A percentile compares a stretch with the other conserved stretches of the same genome.
Conservation (phyloP, 805 yeast species). For the Kockiozyma suomiensis region DNA sequence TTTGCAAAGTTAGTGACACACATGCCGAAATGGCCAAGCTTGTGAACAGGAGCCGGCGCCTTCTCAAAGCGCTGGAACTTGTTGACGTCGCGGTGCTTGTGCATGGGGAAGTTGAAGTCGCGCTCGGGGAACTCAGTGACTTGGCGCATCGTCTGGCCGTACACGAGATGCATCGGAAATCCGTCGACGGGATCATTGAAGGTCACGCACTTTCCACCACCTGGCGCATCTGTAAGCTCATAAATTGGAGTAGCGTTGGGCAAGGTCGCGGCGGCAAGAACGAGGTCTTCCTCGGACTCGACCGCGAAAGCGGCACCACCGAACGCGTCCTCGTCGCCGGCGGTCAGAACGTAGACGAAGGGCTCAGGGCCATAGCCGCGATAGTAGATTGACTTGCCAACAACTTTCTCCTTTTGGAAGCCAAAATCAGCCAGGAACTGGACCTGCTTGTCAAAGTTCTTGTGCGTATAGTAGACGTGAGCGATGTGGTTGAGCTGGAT, state of each 20-base stretch:
- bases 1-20: constrained; percentile 4
- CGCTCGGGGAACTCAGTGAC: constrained; percentile 3
- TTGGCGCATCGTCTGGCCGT: background rate
- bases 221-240: background rate
- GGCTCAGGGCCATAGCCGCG: constrained; percentile 6
- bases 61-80: constrained; percentile 2
- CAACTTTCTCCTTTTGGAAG: background rate
- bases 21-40: constrained; percentile 2
- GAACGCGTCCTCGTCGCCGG: background rate
- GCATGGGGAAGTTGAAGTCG: background rate
- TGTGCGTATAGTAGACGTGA: constrained; percentile 1
- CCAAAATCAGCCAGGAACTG: constrained; percentile 4
- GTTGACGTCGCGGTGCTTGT: constrained; percentile 5
- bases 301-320: constrained; percentile 2
- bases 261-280: background rate
- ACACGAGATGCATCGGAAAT: background rate
- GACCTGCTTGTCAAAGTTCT: background rate
- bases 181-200: constrained; percentile 1
- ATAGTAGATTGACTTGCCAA: background rate
- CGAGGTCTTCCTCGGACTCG: background rate
- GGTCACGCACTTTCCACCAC: constrained; percentile 1
- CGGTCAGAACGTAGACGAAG: background rate
- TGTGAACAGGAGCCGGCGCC: background rate
- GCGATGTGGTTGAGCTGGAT: constrained; percentile 3
- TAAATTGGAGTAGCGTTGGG: background rate